These are phyloP conservation scores for Suaeda aralocaspica DNA, from an alignment of 148 eudicot species.

Conservation along the genomic window DNA sequence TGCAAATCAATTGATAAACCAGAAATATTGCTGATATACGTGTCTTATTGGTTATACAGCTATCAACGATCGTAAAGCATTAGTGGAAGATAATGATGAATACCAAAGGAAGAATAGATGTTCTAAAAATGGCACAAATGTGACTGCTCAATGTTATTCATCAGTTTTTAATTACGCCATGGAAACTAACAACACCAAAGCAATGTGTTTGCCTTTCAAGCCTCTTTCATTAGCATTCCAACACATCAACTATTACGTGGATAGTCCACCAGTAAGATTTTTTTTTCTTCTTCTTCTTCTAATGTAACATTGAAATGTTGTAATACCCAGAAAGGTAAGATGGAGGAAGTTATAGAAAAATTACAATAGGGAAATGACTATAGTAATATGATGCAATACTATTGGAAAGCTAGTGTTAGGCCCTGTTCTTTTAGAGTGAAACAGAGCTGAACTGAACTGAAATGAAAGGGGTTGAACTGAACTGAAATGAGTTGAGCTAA, in stretches of 20 bases:
- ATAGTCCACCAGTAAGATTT: slow-evolving; percentile 68
- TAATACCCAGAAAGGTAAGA: too few relatives aligned
- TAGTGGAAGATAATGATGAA: slow-evolving; percentile 30
- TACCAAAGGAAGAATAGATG: slow-evolving; percentile 18
- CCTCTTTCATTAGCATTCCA: slow-evolving; percentile 63
- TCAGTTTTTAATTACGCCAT: too few relatives aligned
- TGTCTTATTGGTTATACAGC: slow-evolving; percentile 34
- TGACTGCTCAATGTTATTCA: slow-evolving; percentile 15
- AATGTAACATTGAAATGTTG: neutral
- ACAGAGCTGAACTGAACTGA: too few relatives aligned
- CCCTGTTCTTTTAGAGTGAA: too few relatives aligned
- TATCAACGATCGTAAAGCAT: slow-evolving; percentile 38
- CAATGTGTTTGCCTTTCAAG: slow-evolving; percentile 60
- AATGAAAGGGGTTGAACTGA: too few relatives aligned
- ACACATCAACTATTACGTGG: slow-evolving; percentile 57
- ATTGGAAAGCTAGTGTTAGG: too few relatives aligned
- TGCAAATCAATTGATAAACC: too few relatives aligned
- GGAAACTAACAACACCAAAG: slow-evolving; percentile 25
- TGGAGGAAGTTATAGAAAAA: too few relatives aligned
- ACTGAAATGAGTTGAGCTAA: too few relatives aligned
- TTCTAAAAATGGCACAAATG: neutral
- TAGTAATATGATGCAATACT: too few relatives aligned
- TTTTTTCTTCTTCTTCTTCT: neutral
- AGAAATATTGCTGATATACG: too few relatives aligned
- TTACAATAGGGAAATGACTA: too few relatives aligned